phyloP scores from a whole-genome alignment of 805 yeast species.

The Geotrichum ghanense region DNA sequence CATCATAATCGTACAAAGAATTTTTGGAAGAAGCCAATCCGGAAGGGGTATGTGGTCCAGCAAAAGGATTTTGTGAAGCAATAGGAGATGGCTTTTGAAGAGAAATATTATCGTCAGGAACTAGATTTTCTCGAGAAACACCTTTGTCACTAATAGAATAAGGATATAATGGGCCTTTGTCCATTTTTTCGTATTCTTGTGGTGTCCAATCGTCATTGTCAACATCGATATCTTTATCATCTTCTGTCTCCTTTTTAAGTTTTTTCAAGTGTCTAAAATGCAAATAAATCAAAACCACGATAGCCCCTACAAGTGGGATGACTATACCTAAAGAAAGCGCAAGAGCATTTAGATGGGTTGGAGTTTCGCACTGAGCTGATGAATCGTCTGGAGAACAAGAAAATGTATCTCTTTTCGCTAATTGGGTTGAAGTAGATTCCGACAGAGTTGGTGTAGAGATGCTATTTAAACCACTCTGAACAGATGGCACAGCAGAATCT shows the following conservation, averaged over 20 bases:
- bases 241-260: constrained; percentile 26
- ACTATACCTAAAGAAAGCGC: constrained; percentile 29
- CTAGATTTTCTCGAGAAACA: not conserved
- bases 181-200: not conserved
- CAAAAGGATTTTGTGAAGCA: not conserved
- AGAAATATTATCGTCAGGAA: not conserved
- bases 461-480: too few species aligned
- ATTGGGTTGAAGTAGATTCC: not conserved
- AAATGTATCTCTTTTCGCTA: not conserved
- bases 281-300: constrained; percentile 22
- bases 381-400: constrained; percentile 7
- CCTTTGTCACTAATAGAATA: not conserved
- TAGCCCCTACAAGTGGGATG: constrained; percentile 27
- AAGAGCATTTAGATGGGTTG: constrained; percentile 12
- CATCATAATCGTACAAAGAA: too few species aligned
- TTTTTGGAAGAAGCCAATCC: too few species aligned
- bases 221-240: constrained; percentile 25
- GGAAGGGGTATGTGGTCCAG: not conserved
- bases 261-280: constrained; percentile 23
- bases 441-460: too few species aligned
- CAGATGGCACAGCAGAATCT: too few species aligned
- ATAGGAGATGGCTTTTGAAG: not conserved
- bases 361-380: constrained; percentile 13
- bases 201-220: constrained; percentile 19
- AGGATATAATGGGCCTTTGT: not conserved